Percentiles rank a stretch among this genome's conserved stretches.
Conservation (phyloP, 257 asterid genomes). For the Nicotiana benthamiana region DNA sequence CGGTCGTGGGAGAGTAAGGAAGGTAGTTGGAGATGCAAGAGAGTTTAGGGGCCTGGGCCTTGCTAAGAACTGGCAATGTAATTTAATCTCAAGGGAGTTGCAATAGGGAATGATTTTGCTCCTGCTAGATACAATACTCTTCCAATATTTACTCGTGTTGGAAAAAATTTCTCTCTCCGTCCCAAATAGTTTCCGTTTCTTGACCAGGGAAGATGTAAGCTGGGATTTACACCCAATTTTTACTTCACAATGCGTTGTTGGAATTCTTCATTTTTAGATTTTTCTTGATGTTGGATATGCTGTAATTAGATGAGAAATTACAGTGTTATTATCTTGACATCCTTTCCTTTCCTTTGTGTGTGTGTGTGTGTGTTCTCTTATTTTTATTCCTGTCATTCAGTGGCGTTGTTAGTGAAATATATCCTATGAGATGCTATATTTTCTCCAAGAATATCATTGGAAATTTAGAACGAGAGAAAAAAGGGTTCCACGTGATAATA, state of each 20-base stretch:
- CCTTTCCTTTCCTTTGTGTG: neutral
- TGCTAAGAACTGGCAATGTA: neutral
- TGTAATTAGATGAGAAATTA: neutral
- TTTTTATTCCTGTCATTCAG: neutral
- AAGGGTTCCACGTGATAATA: neutral
- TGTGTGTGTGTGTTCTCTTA: neutral
- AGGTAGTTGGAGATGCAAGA: neutral
- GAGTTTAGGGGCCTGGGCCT: neutral
- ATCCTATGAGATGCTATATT: neutral
- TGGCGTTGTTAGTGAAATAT: neutral
- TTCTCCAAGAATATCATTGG: neutral
- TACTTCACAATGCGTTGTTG: neutral
- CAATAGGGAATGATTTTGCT: neutral
- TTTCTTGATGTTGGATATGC: neutral
- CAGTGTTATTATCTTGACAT: neutral
- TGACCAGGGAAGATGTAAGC: neutral
- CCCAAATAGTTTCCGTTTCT: neutral
- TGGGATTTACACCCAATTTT: neutral
- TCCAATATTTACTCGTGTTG: neutral
- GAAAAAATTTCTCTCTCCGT: neutral
- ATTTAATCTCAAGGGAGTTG: neutral
- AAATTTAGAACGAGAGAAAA: neutral
- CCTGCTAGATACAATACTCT: neutral
- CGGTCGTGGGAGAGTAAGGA: neutral
- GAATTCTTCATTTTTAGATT: neutral